A percentile compares a stretch with the other conserved stretches of the same genome.
phyloP scores from a whole-genome alignment of 1,139 yeast species.

The Pneumocystis canis region DNA sequence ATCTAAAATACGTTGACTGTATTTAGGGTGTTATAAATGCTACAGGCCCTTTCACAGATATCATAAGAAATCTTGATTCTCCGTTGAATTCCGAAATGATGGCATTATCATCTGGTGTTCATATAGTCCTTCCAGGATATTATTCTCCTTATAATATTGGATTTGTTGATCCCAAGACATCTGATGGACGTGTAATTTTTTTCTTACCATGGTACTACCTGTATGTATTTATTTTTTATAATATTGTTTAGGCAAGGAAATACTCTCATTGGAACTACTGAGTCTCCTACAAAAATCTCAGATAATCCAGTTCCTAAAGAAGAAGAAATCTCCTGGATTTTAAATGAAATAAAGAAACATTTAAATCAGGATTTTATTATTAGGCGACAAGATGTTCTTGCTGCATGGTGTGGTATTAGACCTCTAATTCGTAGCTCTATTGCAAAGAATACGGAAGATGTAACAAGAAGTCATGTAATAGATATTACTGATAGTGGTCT shows the following conservation, averaged over 20 bases:
- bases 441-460: conserved; percentile 49
- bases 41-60: conserved; percentile 87
- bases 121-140: conserved; percentile 79
- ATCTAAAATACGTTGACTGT: conserved; percentile 31
- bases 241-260: conserved; percentile 24
- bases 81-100: conserved; percentile 50
- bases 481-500: conserved; percentile 59
- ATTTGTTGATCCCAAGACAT: conserved; percentile 75
- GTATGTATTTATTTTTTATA: not conserved
- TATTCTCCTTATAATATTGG: conserved; percentile 85
- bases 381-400: conserved; percentile 73
- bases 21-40: conserved; percentile 79
- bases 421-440: conserved; percentile 87
- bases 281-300: conserved; percentile 51
- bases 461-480: conserved; percentile 80
- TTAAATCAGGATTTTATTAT: conserved; percentile 64
- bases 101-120: conserved; percentile 91
- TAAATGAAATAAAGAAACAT: conserved; percentile 78
- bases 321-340: conserved; percentile 77
- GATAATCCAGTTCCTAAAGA: conserved; percentile 71
- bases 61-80: conserved; percentile 72
- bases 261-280: conserved; percentile 93
- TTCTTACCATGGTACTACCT: conserved; percentile 80
- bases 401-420: conserved; percentile 96
- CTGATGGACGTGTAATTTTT: conserved; percentile 94